Conservation (phyloP, 2,329 filamentous ascomycete species). For the Verticillium zaregamsianum region DNA sequence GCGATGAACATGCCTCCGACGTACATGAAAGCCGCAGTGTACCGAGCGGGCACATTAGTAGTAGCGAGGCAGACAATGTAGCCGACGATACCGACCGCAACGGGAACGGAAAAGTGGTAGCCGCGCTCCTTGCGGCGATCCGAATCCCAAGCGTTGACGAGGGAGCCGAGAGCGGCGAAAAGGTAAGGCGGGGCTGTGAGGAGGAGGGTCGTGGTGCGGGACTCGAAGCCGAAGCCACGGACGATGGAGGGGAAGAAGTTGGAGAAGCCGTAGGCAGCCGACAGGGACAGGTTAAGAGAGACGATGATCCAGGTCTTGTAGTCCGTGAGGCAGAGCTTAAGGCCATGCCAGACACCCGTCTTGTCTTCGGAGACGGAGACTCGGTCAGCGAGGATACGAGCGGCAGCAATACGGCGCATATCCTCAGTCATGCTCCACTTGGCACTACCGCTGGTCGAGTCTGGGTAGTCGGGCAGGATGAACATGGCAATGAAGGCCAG, state of each 20-base stretch:
- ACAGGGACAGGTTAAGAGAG: slow-evolving; percentile 48
- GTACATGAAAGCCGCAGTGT: slow-evolving; percentile 40
- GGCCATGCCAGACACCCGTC: slow-evolving; percentile 18
- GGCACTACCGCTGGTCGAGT: neutral
- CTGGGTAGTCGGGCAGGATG: neutral
- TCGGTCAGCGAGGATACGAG: slow-evolving; percentile 23
- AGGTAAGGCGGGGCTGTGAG: slow-evolving; percentile 54
- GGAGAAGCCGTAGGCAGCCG: slow-evolving; percentile 55
- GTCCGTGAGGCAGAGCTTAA: slow-evolving; percentile 46
- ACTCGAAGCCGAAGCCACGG: slow-evolving; percentile 47
- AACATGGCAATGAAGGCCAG: slow-evolving; percentile 1
- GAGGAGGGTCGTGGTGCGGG: slow-evolving; percentile 50
- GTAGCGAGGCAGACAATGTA: slow-evolving; percentile 60
- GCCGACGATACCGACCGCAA: slow-evolving; percentile 47
- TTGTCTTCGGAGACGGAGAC: neutral
- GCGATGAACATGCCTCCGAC: slow-evolving; percentile 25
- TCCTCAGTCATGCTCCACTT: neutral
- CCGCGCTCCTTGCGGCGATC: slow-evolving; percentile 59
- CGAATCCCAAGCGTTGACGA: slow-evolving; percentile 56
- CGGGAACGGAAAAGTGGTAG: slow-evolving; percentile 52
- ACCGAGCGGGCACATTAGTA: slow-evolving; percentile 46
- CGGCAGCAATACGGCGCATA: slow-evolving; percentile 31
- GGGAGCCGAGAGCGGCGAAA: slow-evolving; percentile 48
- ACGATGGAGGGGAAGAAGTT: slow-evolving; percentile 65
- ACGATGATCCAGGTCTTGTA: neutral